phyloP scores from a whole-genome alignment of 345 rosid species.

The Erucastrum elatum region DNA sequence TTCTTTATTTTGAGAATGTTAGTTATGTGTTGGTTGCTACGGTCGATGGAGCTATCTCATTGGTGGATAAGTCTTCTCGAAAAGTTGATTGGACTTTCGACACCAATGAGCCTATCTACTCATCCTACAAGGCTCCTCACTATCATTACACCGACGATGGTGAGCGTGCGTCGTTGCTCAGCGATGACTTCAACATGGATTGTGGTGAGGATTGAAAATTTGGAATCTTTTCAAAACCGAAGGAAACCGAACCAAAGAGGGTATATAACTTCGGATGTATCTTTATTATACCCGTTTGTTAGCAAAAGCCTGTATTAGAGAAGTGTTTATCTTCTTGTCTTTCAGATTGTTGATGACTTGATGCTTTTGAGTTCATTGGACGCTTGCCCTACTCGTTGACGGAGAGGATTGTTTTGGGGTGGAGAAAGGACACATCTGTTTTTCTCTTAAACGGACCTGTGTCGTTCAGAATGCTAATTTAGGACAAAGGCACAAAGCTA shows the following conservation, averaged over 20 bases:
- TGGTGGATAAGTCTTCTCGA: slow-evolving; percentile 44
- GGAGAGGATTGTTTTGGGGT: slow-evolving; percentile 60
- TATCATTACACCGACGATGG: slow-evolving; percentile 35
- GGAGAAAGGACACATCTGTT: slow-evolving; percentile 30
- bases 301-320: neutral
- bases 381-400: slow-evolving; percentile 48
- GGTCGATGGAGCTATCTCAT: slow-evolving; percentile 55
- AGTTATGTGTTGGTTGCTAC: slow-evolving; percentile 48
- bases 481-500: neutral
- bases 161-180: slow-evolving; percentile 40
- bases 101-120: slow-evolving; percentile 54
- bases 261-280: neutral
- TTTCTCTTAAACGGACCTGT: slow-evolving; percentile 50
- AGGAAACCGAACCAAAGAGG: slow-evolving; percentile 47
- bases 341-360: slow-evolving; percentile 32
- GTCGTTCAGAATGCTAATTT: slow-evolving; percentile 21
- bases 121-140: slow-evolving; percentile 60
- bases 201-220: slow-evolving; percentile 46
- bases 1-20: neutral
- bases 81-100: slow-evolving; percentile 55
- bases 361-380: slow-evolving; percentile 55
- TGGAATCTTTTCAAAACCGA: slow-evolving; percentile 54
- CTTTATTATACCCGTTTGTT: slow-evolving; percentile 1
- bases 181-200: slow-evolving; percentile 56
- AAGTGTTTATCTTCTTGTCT: neutral